These are phyloP conservation scores for Lenwebbia sp. DNA, from an alignment of 345 rosid genomes.

Conservation along the genomic window DNA sequence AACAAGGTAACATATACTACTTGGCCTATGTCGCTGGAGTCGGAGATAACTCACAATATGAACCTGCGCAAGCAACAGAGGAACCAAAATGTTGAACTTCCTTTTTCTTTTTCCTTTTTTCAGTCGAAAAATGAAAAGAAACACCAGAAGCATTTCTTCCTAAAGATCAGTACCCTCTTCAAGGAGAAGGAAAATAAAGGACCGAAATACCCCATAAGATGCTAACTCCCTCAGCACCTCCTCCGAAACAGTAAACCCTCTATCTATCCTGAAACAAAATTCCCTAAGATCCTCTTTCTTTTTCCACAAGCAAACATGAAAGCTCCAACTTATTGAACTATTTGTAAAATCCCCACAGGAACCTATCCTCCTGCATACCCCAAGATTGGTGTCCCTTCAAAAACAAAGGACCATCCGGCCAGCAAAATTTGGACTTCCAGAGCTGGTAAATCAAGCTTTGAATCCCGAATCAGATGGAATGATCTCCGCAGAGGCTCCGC, in stretches of 20 bases:
- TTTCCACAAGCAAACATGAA: not conserved
- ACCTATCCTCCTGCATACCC: not conserved
- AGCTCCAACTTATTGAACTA: not conserved
- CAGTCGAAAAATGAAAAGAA: not conserved
- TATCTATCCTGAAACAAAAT: not conserved
- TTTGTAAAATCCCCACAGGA: not conserved
- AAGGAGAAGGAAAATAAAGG: not conserved
- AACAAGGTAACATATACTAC: not conserved
- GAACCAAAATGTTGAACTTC: not conserved
- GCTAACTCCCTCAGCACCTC: not conserved
- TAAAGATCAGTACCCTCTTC: not conserved
- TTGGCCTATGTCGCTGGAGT: not conserved
- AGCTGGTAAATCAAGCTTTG: not conserved
- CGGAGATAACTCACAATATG: not conserved
- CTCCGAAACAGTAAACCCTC: not conserved
- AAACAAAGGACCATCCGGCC: not conserved
- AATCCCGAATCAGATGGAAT: not conserved
- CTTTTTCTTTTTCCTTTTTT: not conserved
- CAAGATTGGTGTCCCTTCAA: not conserved
- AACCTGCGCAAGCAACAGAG: not conserved
- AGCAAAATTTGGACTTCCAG: not conserved
- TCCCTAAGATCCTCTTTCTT: not conserved
- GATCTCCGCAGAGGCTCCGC: not conserved
- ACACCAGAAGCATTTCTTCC: not conserved
- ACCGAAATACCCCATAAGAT: not conserved